These are phyloP conservation scores for Pleoardoris graminearum DNA, from an alignment of 2,329 filamentous ascomycete species.

Conservation along the genomic window DNA sequence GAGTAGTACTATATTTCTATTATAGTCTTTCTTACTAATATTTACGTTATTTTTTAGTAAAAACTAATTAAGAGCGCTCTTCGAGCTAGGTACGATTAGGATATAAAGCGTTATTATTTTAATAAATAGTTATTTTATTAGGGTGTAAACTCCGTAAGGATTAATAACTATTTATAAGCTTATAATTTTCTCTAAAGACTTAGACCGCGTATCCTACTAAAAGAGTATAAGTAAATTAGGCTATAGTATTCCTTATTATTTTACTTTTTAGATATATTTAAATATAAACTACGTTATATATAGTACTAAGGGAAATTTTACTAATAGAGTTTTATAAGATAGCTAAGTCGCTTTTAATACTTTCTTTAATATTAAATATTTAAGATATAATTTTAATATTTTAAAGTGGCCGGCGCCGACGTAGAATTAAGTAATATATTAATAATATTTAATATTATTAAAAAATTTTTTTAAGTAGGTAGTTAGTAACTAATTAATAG, in stretches of 20 bases:
- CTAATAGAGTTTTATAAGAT: conserved; percentile 9
- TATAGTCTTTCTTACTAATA: not conserved
- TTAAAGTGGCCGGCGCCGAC: conserved; percentile 15
- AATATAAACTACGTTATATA: conserved; percentile 16
- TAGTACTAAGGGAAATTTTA: conserved; percentile 15
- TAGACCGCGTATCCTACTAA: conserved; percentile 10
- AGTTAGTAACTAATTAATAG: conserved; percentile 22
- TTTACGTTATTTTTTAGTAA: not conserved
- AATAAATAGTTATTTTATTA: conserved; percentile 16
- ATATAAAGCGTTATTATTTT: conserved; percentile 14
- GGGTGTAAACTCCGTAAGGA: conserved; percentile 10
- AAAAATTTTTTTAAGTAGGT: conserved; percentile 12
- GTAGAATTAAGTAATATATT: not conserved
- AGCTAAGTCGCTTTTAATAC: conserved; percentile 11
- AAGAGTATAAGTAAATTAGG: conserved; percentile 12
- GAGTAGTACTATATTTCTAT: no score
- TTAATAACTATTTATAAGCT: conserved; percentile 11
- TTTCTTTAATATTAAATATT: conserved; percentile 17
- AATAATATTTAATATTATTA: not conserved
- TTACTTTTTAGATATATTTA: conserved; percentile 13
- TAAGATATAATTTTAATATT: conserved; percentile 22
- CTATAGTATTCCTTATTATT: conserved; percentile 12
- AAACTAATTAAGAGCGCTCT: conserved; percentile 9
- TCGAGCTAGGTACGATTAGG: conserved; percentile 12
- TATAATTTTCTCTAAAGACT: conserved; percentile 8